phyloP scores from a whole-genome alignment of 805 yeast genomes.

The Zygotorulaspora florentina region DNA sequence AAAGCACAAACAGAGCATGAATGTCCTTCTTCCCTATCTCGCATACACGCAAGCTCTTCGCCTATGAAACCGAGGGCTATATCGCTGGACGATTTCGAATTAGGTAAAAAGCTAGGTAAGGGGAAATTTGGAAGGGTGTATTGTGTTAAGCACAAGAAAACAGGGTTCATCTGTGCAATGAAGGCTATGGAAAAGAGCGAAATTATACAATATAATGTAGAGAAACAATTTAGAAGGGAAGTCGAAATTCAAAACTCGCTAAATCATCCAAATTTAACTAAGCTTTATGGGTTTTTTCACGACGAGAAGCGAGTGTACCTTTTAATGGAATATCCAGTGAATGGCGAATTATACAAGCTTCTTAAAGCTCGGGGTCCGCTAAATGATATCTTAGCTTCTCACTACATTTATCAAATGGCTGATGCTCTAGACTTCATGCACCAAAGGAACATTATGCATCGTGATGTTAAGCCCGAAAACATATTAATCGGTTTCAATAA shows the following conservation, averaged over 20 bases:
- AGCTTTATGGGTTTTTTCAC: slow-evolving; percentile 79
- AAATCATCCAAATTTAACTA: slow-evolving; percentile 73
- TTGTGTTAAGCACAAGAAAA: slow-evolving; percentile 70
- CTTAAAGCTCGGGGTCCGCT: slow-evolving; percentile 65
- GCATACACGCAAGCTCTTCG: slow-evolving; percentile 5
- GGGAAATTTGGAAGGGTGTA: slow-evolving; percentile 94
- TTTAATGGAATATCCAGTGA: slow-evolving; percentile 75
- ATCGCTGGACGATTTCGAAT: slow-evolving; percentile 59
- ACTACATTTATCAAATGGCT: slow-evolving; percentile 79
- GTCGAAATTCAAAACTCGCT: slow-evolving; percentile 84
- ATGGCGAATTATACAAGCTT: slow-evolving; percentile 81
- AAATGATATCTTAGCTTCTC: slow-evolving; percentile 67
- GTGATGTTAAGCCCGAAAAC: slow-evolving; percentile 94
- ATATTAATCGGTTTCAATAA: slow-evolving; percentile 74
- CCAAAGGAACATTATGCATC: slow-evolving; percentile 73
- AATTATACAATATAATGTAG: slow-evolving; percentile 66
- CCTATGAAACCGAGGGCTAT: slow-evolving; percentile 9
- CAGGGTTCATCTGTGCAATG: slow-evolving; percentile 82
- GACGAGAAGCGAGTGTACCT: slow-evolving; percentile 78
- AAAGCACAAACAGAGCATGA: background rate
- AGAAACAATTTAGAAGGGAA: slow-evolving; percentile 83
- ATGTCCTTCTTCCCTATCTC: background rate
- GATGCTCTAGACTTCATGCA: slow-evolving; percentile 76
- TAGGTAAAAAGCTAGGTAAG: slow-evolving; percentile 83
- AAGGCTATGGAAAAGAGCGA: slow-evolving; percentile 88